Base-by-base conservation (phyloP, 2,329 filamentous ascomycete genomes). In the Apiospora marii region DNA sequence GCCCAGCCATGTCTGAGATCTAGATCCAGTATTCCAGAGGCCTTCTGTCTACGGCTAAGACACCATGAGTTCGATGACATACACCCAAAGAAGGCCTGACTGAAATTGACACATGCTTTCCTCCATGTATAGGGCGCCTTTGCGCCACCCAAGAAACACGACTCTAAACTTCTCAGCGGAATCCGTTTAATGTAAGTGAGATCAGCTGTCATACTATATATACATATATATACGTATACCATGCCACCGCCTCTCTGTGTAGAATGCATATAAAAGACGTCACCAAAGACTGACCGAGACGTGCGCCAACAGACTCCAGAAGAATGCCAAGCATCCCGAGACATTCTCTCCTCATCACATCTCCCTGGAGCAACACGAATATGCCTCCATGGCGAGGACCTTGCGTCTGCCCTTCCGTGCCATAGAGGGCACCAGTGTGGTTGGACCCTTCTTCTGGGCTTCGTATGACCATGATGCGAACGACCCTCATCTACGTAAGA, bases 381-480 rank as follows among this genome's bases (percentile, higher is more conserved):
- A 92, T 75, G 84, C 84, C 75, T 82, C 82, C 68, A 91, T 92
- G 90, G 86, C 91, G 27, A 83, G 85, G 74, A 82, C 80, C 22
- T 78, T 91, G 80, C 84, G 82, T 73, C 82, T 92, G 61, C 89
- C 90, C 1, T 87, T 85, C 76, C 84, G 88, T 12, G 87, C 84
- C 46, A 88, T 92, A 74, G 90, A 92, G 80, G 87, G 87, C 24
- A 87, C 85, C 27, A 86, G 87, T 72, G 85, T 88, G 14, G 90
- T 92, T 19, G 90, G 90, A 0, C 90, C 90, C 0, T 91, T 91
- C 77, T 92, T 92, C 80, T 92, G 89, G 89, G 86, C 83, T 53
- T 84, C 87, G 1, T 84, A 86, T 73, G 88, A 91, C 77, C 85
- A 88, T 73, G 85, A 90, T 75, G 87, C 89, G 70, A 83, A 86